Evolutionary conservation across 495 filamentous ascomycete species (phyloP).

Genomic region (Lophium mytilinum): DNA sequence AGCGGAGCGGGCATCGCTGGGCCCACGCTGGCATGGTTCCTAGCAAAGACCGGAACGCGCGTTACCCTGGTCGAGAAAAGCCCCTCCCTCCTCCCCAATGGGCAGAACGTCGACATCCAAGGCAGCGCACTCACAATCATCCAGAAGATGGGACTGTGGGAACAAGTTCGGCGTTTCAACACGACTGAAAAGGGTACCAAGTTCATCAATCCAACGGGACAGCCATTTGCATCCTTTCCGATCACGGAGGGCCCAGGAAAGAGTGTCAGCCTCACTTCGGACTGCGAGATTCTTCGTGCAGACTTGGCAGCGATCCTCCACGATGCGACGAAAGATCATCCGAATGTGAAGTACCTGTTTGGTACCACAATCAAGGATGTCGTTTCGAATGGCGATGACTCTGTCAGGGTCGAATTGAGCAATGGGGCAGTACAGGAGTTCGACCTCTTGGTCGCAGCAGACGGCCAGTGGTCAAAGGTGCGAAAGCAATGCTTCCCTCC

Average conservation of each 20-base stretch:
- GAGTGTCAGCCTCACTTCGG: slow-evolving; percentile 28
- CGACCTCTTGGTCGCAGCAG: slow-evolving; percentile 25
- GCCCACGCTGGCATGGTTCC: slow-evolving; percentile 37
- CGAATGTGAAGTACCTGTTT: slow-evolving; percentile 34
- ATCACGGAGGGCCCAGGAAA: slow-evolving; percentile 25
- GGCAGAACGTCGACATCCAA: slow-evolving; percentile 37
- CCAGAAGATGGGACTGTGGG: slow-evolving; percentile 36
- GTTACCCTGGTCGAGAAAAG: slow-evolving; percentile 37
- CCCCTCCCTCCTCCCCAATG: slow-evolving; percentile 27
- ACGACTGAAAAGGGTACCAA: slow-evolving; percentile 33
- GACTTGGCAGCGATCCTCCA: slow-evolving; percentile 35
- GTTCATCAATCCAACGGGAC: slow-evolving; percentile 29
- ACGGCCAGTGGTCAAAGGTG: slow-evolving; percentile 23
- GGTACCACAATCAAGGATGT: slow-evolving; percentile 21
- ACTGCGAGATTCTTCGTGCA: slow-evolving; percentile 42
- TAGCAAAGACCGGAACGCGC: slow-evolving; percentile 21
- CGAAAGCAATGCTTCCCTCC: slow-evolving; percentile 9
- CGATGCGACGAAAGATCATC: slow-evolving; percentile 29
- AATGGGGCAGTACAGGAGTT: slow-evolving; percentile 14
- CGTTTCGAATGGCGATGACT: slow-evolving; percentile 8
- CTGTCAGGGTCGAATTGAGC: slow-evolving; percentile 18
- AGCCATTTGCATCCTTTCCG: slow-evolving; percentile 26
- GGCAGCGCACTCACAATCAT: slow-evolving; percentile 35
- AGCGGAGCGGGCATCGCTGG: slow-evolving; percentile 40
- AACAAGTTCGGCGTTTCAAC: slow-evolving; percentile 20